Evolutionary conservation across 2,329 filamentous ascomycete species (phyloP), one percentile per base, ranked within the genome.

Genomic region (Fusarium mangiferae): DNA sequence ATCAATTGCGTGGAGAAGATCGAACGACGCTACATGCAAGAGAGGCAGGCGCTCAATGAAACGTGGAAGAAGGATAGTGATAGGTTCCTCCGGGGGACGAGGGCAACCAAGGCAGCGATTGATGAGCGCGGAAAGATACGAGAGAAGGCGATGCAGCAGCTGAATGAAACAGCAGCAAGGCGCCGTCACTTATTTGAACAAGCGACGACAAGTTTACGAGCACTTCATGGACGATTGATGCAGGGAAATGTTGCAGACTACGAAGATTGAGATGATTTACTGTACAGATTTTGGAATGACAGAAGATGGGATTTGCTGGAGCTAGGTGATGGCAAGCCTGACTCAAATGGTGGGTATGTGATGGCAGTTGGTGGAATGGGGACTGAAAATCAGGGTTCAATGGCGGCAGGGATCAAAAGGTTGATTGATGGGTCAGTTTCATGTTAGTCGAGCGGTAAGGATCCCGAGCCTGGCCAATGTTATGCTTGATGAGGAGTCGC

Each of bases 1-100:
- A 44, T 73, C 3, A 52, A 55, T 8, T 79, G 75, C 7, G 70
- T 80, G 33, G 63, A 62, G 15, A 76, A 66, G 24, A 75, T 81
- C 6, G 61, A 70, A n/a, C 67, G 62, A 18, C 75, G 72, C 14
- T 76, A 76, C 39, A 22, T 30, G 5, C 60, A 76, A 17, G 80
- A 81, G 33, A 73, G 54, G 12, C 39, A 52, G 20, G 28, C 22
- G 18, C 36, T 80, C 10, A 54, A 24, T 18, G 68, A 75, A n/a
- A 59, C 38, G 6, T 70, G 76, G 55, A 70, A 59, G 20, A 71
- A 55, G 10, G 78, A 81, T 33, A 35, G 54, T 8, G 63, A 65
- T 22, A 54, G 36, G 11, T 81, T 81, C 45, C 20, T 62, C 20
- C 44, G 57, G 10, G 49, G 49, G 11, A 33, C 74, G n/a, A 49